phyloP scores from a whole-genome alignment of 768 basidiomycete species.

The Mrakia hoshinonis region DNA sequence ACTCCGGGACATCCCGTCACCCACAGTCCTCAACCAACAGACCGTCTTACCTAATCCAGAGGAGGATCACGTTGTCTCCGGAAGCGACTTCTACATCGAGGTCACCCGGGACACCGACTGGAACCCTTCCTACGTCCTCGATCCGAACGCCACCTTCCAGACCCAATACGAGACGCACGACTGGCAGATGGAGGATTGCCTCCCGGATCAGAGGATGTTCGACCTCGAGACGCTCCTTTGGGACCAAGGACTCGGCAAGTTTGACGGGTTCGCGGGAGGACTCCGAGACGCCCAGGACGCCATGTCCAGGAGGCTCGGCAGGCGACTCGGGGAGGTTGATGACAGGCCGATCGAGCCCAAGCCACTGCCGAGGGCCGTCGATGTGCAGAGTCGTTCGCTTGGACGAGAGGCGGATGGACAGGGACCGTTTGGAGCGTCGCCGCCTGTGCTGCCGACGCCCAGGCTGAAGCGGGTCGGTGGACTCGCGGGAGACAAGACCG shows the following conservation, averaged over 20 bases:
- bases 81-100: neutral
- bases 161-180: neutral
- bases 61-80: neutral
- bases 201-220: neutral
- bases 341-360: neutral
- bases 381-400: no score
- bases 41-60: neutral
- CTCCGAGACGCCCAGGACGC: neutral
- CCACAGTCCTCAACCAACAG: neutral
- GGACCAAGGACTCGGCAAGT: neutral
- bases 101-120: neutral
- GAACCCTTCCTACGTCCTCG: slow-evolving; percentile 8
- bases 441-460: neutral
- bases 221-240: neutral
- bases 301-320: neutral
- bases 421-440: neutral
- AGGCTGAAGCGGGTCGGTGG: neutral
- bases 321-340: neutral
- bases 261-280: neutral
- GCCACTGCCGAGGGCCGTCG: neutral
- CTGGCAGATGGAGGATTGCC: neutral
- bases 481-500: neutral
- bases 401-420: neutral
- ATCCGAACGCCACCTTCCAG: neutral
- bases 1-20: neutral